These are phyloP conservation scores for Fomitopsis pinicola DNA, from an alignment of 1,284 basidiomycete species.

Conservation along the genomic window DNA sequence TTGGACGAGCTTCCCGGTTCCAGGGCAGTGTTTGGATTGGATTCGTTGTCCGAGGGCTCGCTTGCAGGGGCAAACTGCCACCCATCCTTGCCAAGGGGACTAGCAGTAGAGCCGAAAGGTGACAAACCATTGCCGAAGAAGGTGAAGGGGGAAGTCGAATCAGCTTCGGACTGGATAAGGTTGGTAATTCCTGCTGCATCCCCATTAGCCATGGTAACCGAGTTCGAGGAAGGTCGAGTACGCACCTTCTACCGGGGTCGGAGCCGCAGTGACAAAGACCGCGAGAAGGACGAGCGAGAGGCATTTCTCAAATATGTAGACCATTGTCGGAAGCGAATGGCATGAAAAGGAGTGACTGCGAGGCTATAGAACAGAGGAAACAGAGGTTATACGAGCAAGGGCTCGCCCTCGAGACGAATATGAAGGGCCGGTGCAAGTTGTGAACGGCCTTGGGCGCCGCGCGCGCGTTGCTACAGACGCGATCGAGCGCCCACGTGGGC, in stretches of 20 bases:
- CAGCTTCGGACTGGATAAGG: background rate
- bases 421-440: background rate
- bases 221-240: background rate
- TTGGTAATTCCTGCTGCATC: background rate
- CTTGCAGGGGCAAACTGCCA: background rate
- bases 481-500: background rate
- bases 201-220: background rate
- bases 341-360: slow-evolving; percentile 4
- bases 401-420: background rate
- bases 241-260: slow-evolving; percentile 4
- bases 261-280: slow-evolving; percentile 2
- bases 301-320: background rate
- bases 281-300: slow-evolving; percentile 2
- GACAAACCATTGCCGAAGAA: background rate
- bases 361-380: background rate
- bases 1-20: background rate
- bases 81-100: too few relatives aligned
- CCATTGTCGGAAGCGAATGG: slow-evolving; percentile 4
- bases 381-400: background rate
- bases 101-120: background rate
- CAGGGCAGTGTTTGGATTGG: background rate
- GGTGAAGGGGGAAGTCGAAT: background rate
- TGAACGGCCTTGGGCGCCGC: background rate
- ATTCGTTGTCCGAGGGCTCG: background rate
- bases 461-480: slow-evolving; percentile 3